A percentile compares a stretch with the other conserved stretches of the same genome.
Conservation (phyloP, 495 filamentous ascomycete genomes). For the Bryoglossum gracile region DNA sequence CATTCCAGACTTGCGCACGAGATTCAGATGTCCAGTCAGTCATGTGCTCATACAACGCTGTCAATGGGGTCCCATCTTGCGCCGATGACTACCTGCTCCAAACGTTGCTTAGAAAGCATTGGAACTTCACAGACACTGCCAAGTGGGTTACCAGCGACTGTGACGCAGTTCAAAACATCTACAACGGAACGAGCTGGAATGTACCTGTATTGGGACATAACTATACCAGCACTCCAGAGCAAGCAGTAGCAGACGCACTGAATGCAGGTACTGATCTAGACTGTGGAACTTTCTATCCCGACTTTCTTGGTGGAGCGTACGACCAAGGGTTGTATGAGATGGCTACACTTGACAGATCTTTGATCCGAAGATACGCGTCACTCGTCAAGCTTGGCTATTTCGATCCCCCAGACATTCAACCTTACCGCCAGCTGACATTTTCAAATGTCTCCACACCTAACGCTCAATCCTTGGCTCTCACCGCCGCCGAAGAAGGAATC, state of each 20-base stretch:
- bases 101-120: conserved; percentile 48
- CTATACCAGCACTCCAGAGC: conserved; percentile 39
- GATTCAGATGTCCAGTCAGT: conserved; percentile 50
- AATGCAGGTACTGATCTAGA: conserved; percentile 56
- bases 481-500: conserved; percentile 52
- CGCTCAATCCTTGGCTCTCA: conserved; percentile 47
- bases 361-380: conserved; percentile 48
- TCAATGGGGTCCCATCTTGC: conserved; percentile 53
- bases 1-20: conserved; percentile 43
- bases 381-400: conserved; percentile 55
- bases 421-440: conserved; percentile 46
- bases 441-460: conserved; percentile 43
- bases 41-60: conserved; percentile 57
- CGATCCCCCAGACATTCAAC: conserved; percentile 36
- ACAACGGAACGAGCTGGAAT: conserved; percentile 25
- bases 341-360: conserved; percentile 42
- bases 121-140: conserved; percentile 40
- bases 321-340: conserved; percentile 41
- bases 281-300: conserved; percentile 50
- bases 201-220: conserved; percentile 33
- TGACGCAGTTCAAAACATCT: conserved; percentile 51
- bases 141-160: conserved; percentile 54
- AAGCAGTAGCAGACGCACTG: conserved; percentile 46
- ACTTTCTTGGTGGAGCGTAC: conserved; percentile 42
- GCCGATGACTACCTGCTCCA: conserved; percentile 50